phyloP scores from a whole-genome alignment of 192 early-diverging fungal species.

The Funneliformis geosporum region DNA sequence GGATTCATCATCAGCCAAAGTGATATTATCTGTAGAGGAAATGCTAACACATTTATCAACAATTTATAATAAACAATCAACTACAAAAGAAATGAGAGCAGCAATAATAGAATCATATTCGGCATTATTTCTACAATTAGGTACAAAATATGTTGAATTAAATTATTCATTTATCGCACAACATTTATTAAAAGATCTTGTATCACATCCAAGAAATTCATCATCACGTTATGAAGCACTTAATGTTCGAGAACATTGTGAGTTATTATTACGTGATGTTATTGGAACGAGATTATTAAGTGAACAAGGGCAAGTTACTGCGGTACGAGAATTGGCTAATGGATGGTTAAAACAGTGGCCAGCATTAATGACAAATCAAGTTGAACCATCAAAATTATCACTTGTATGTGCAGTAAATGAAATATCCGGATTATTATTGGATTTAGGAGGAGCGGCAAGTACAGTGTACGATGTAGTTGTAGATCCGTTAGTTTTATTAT shows the following conservation, averaged over 20 bases:
- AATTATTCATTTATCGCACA: slow-evolving; percentile 72
- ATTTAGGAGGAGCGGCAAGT: slow-evolving; percentile 73
- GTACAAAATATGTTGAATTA: slow-evolving; percentile 66
- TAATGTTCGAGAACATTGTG: slow-evolving; percentile 60
- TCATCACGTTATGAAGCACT: slow-evolving; percentile 56
- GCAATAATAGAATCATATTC: slow-evolving; percentile 84
- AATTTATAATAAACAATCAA: slow-evolving; percentile 59
- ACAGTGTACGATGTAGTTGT: slow-evolving; percentile 63
- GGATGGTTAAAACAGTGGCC: slow-evolving; percentile 64
- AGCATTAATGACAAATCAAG: slow-evolving; percentile 49
- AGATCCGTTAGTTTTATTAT: slow-evolving; percentile 69
- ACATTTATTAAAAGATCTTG: slow-evolving; percentile 67
- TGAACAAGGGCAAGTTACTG: slow-evolving; percentile 74
- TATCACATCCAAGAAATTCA: slow-evolving; percentile 53
- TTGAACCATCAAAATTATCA: slow-evolving; percentile 56
- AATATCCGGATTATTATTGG: slow-evolving; percentile 68
- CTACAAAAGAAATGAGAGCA: slow-evolving; percentile 69
- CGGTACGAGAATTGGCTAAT: slow-evolving; percentile 61
- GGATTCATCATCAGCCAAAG: not conserved
- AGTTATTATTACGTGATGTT: slow-evolving; percentile 69
- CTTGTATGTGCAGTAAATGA: slow-evolving; percentile 75
- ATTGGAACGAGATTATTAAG: slow-evolving; percentile 74
- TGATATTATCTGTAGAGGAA: slow-evolving; percentile 59
- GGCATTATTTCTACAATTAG: slow-evolving; percentile 68
- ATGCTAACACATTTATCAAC: slow-evolving; percentile 68